Evolutionary conservation across 192 early-diverging fungal species (phyloP).

Genomic region (Lunasporangiospora selenospora): DNA sequence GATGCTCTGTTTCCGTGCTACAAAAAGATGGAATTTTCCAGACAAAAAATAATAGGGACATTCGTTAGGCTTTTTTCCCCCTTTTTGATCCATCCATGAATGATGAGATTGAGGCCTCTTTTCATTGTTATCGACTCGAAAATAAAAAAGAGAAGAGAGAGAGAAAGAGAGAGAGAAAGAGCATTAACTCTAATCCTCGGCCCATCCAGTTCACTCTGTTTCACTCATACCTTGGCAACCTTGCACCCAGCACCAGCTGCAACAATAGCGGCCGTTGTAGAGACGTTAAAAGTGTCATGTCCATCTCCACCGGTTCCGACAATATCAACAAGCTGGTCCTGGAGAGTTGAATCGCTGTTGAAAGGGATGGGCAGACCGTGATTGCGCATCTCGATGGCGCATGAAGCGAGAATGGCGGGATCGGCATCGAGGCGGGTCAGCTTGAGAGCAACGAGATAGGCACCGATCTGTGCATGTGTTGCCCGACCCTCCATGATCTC

Average conservation of each 20-base stretch:
- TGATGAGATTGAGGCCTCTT: background rate
- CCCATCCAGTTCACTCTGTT: background rate
- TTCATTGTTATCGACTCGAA: background rate
- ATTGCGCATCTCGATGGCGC: conserved; percentile 75
- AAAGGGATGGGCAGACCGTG: conserved; percentile 68
- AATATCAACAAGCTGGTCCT: conserved; percentile 79
- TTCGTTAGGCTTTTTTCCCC: conserved; percentile 7
- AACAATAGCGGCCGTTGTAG: conserved; percentile 89
- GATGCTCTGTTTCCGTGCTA: conserved; percentile 94
- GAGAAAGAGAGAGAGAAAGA: background rate
- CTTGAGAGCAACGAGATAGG: conserved; percentile 83
- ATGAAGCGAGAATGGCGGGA: conserved; percentile 80
- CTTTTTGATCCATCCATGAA: background rate
- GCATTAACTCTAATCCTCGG: background rate
- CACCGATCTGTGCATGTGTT: conserved; percentile 85
- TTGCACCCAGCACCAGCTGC: conserved; percentile 89
- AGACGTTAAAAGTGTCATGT: conserved; percentile 97
- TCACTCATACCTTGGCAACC: conserved; percentile 84
- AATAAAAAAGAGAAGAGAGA: background rate
- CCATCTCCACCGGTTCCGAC: conserved; percentile 99
- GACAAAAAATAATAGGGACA: background rate
- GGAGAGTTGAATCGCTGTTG: conserved; percentile 47
- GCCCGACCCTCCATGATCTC: conserved; percentile 83
- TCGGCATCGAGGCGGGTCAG: conserved; percentile 73
- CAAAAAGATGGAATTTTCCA: background rate